Percentiles rank a stretch among this genome's conserved stretches.
phyloP scores from a whole-genome alignment of 148 eudicot genomes.

The Euryodendron excelsum region DNA sequence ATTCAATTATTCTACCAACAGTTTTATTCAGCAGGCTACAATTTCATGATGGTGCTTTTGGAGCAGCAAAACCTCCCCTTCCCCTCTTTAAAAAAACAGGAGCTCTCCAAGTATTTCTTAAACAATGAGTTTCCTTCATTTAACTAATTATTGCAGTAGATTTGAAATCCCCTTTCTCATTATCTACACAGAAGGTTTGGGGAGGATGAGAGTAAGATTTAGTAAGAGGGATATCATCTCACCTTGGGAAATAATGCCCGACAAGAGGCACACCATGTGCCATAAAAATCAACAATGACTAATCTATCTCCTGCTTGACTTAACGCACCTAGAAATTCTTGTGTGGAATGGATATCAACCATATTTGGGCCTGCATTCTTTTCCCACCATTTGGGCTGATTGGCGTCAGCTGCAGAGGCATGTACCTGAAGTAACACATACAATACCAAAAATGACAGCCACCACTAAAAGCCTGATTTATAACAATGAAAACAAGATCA shows the following conservation, averaged over 20 bases:
- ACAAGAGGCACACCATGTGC: conserved; percentile 98
- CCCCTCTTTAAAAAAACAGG: too few relatives aligned
- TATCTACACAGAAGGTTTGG: neutral
- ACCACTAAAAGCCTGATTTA: neutral
- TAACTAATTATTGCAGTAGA: too few relatives aligned
- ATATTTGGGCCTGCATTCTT: conserved; percentile 88
- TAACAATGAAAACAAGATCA: neutral
- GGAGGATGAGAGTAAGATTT: neutral
- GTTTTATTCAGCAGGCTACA: neutral
- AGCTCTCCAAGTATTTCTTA: too few relatives aligned
- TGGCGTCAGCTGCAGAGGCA: conserved; percentile 68
- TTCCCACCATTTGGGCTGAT: conserved; percentile 90
- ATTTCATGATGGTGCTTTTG: too few relatives aligned
- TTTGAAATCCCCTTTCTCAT: neutral
- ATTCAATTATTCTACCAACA: too few relatives aligned
- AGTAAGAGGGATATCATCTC: neutral
- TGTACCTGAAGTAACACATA: conserved; percentile 35
- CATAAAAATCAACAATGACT: conserved; percentile 84
- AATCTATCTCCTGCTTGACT: conserved; percentile 71
- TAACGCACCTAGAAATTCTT: conserved; percentile 67
- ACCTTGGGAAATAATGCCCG: conserved; percentile 89
- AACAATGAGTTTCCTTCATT: too few relatives aligned
- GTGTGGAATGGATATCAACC: conserved; percentile 81
- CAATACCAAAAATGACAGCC: neutral
- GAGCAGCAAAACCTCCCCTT: too few relatives aligned